Percentiles rank a stretch among this genome's conserved stretches.
phyloP scores from a whole-genome alignment of 2,329 filamentous ascomycete genomes.

The Pseudophaeomoniella oleicola region DNA sequence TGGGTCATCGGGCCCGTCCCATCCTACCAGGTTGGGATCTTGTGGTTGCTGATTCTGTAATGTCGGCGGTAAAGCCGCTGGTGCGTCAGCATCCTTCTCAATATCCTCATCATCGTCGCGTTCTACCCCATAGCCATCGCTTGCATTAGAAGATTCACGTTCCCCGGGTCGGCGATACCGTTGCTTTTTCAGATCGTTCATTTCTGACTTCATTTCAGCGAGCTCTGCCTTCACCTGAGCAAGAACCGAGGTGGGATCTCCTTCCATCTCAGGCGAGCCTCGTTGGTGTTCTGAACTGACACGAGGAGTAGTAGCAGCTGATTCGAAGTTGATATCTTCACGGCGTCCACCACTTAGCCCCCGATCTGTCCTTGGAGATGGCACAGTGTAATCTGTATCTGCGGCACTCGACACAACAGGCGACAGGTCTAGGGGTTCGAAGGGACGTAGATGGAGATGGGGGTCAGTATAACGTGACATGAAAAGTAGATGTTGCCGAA shows the following conservation, averaged over 20 bases:
- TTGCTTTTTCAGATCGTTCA: no score
- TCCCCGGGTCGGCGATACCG: no score
- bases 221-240: background rate
- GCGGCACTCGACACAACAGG: no score
- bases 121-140: background rate
- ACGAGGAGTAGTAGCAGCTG: conserved; percentile 1
- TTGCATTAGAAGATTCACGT: background rate
- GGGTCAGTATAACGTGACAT: no score
- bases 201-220: background rate
- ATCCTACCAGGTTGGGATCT: conserved; percentile 10
- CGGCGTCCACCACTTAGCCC: background rate
- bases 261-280: background rate
- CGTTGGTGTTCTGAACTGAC: background rate
- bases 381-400: no score
- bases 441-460: no score
- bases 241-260: background rate
- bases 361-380: no score
- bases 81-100: background rate
- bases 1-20: conserved; percentile 13
- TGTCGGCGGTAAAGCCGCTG: background rate
- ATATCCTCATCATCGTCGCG: background rate
- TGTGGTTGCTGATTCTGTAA: background rate
- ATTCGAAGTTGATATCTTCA: conserved; percentile 1
- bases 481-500: no score
- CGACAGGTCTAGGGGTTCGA: no score